phyloP scores from a whole-genome alignment of 129 eudicot genomes.

The Arctium minus region DNA sequence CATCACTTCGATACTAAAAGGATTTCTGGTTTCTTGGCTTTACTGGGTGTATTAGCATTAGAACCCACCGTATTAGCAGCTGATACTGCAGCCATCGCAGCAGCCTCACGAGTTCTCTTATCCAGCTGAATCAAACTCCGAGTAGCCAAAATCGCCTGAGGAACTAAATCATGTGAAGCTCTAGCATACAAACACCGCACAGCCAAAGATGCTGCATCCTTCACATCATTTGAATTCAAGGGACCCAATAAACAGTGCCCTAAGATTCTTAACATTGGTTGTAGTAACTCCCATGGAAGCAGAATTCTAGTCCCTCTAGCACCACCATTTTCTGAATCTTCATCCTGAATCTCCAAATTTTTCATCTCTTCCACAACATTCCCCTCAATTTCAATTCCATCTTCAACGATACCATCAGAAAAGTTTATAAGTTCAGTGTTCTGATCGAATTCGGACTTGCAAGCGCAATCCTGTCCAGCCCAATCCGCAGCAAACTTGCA shows the following conservation, averaged over 20 bases:
- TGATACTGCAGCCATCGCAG: constrained; percentile 35
- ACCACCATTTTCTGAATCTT: constrained; percentile 1
- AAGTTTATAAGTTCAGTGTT: constrained; percentile 4
- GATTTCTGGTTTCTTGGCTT: constrained; percentile 89
- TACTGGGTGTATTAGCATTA: constrained; percentile 77
- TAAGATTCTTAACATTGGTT: constrained; percentile 66
- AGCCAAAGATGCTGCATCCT: constrained; percentile 71
- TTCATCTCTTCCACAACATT: constrained; percentile 39
- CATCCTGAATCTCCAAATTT: constrained; percentile 35
- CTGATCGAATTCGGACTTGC: constrained; percentile 59
- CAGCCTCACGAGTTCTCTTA: constrained; percentile 64
- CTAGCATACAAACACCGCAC: constrained; percentile 78
- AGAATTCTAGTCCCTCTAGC: constrained; percentile 50
- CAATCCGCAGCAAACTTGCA: constrained; percentile 58
- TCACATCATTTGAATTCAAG: constrained; percentile 59
- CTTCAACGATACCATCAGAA: constrained; percentile 20
- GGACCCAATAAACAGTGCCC: constrained; percentile 92
- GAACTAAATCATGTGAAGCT: constrained; percentile 82
- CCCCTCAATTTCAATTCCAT: constrained; percentile 30
- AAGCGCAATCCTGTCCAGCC: constrained; percentile 80
- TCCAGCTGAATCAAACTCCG: constrained; percentile 83
- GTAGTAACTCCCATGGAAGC: constrained; percentile 76
- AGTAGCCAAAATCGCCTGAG: constrained; percentile 87
- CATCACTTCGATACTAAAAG: constrained; percentile 81
- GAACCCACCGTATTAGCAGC: constrained; percentile 43